A percentile compares a stretch with the other conserved stretches of the same genome.
Conservation (phyloP, 257 asterid species). For the Capsicum pubescens region DNA sequence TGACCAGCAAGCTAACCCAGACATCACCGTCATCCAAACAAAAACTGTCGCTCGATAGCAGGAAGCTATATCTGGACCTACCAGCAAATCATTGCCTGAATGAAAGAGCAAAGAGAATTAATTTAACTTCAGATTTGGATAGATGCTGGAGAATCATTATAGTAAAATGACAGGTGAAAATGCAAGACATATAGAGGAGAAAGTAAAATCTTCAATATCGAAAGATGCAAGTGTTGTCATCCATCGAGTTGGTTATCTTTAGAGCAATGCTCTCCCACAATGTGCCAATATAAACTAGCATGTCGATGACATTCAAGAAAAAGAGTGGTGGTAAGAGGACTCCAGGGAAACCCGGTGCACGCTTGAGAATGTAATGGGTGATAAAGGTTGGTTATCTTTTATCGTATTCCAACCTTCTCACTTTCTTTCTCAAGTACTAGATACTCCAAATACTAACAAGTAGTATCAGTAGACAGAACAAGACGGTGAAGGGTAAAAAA, state of each 20-base stretch:
- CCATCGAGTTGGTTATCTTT: background rate
- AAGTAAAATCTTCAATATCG: background rate
- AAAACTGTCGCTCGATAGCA: background rate
- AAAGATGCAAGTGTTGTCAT: too few species aligned
- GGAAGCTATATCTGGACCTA: background rate
- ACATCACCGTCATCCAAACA: background rate
- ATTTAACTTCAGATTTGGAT: background rate
- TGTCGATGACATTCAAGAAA: background rate
- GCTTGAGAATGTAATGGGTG: background rate
- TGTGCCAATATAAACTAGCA: background rate
- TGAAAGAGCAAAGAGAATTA: background rate
- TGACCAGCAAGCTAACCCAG: background rate
- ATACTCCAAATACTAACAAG: background rate
- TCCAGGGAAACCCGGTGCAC: background rate
- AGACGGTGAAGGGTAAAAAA: background rate
- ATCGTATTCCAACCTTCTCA: background rate
- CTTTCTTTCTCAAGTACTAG: background rate
- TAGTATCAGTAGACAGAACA: background rate
- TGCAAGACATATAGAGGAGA: background rate
- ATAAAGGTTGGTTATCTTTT: background rate
- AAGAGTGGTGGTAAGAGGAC: background rate
- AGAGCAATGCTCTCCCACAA: background rate
- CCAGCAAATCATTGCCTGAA: slow-evolving; percentile 27
- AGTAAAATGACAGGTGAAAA: background rate
- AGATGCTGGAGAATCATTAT: background rate